These are phyloP conservation scores for Spiraea crenata DNA, from an alignment of 331 rosid genomes.

Conservation along the genomic window DNA sequence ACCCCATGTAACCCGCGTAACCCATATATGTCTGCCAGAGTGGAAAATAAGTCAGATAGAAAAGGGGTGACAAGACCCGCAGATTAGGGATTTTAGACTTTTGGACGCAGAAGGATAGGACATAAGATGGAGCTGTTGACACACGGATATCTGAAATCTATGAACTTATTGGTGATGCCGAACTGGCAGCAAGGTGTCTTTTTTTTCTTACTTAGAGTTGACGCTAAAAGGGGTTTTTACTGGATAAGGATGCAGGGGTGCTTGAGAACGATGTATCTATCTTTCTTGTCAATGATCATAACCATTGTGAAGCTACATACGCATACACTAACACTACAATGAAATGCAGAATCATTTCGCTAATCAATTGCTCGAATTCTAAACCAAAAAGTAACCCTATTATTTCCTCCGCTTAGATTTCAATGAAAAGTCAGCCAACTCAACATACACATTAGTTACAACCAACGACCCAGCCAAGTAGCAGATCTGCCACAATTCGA, in stretches of 20 bases:
- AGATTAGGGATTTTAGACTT: neutral
- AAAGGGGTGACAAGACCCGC: neutral
- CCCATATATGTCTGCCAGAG: neutral
- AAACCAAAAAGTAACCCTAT: too few species aligned
- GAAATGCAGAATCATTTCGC: neutral
- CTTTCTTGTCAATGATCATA: too few species aligned
- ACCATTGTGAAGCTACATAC: too few species aligned
- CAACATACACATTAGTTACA: neutral
- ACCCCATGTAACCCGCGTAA: neutral
- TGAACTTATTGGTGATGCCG: too few species aligned
- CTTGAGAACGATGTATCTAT: too few species aligned
- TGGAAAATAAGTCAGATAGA: neutral
- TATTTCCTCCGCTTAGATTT: neutral
- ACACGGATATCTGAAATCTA: too few species aligned
- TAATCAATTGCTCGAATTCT: neutral
- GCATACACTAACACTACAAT: neutral
- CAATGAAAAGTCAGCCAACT: neutral
- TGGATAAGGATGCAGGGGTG: too few species aligned
- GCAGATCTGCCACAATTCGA: constrained; percentile 27
- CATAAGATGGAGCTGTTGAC: too few species aligned
- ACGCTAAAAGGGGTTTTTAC: too few species aligned
- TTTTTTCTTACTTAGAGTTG: too few species aligned
- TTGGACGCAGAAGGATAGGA: neutral
- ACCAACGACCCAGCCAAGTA: neutral
- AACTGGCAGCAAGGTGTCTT: too few species aligned